Conservation (phyloP, 2,329 filamentous ascomycete species). For the Bipolaris zeicola region DNA sequence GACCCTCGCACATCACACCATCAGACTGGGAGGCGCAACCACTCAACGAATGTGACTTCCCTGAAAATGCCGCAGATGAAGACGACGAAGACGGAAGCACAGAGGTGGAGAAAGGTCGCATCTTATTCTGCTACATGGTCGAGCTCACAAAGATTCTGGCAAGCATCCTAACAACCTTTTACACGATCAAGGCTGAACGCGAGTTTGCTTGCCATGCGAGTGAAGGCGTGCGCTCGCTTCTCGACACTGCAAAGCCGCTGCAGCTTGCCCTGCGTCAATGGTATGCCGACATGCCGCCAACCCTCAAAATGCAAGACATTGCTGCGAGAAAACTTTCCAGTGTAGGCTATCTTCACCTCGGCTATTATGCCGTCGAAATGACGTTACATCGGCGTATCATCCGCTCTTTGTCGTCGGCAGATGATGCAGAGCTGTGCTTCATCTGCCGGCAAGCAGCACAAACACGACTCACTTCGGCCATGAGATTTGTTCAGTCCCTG, state of each 20-base stretch:
- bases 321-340: constrained; percentile 35
- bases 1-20: constrained; percentile 60
- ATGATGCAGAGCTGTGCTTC: constrained; percentile 39
- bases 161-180: constrained; percentile 59
- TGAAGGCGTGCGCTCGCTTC: constrained; percentile 56
- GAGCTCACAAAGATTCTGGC: constrained; percentile 58
- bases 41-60: constrained; percentile 55
- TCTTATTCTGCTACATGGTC: constrained; percentile 60
- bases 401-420: constrained; percentile 37
- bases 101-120: constrained; percentile 41
- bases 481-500: constrained; percentile 53
- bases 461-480: constrained; percentile 51
- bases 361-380: constrained; percentile 55
- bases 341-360: constrained; percentile 52
- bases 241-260: constrained; percentile 60
- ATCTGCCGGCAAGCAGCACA: constrained; percentile 53
- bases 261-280: constrained; percentile 60
- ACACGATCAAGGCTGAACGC: constrained; percentile 56
- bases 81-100: constrained; percentile 43
- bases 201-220: constrained; percentile 50
- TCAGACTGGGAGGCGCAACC: constrained; percentile 62
- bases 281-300: constrained; percentile 56
- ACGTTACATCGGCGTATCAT: constrained; percentile 53
- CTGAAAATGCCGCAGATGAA: constrained; percentile 39
- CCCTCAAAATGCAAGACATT: constrained; percentile 56